Evolutionary conservation across 106 monocot genomes (phyloP).

Genomic region (Amphibolis antarctica): DNA sequence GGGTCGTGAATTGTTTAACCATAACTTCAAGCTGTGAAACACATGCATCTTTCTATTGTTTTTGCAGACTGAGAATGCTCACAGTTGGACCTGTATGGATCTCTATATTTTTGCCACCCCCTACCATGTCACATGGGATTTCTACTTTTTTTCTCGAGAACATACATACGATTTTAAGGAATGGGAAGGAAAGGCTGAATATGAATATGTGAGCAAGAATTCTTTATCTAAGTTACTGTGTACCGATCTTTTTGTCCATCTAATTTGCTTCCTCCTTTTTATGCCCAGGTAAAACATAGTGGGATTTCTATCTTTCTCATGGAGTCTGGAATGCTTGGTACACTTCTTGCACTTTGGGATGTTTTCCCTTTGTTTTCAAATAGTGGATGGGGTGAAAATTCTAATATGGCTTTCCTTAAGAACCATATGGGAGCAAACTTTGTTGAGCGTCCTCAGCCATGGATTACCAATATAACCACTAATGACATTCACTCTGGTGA

Average conservation of each 20-base stretch:
- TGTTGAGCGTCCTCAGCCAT: slow-evolving; percentile 64
- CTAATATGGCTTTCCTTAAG: slow-evolving; percentile 73
- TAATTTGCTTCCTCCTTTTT: background rate
- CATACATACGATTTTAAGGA: slow-evolving; percentile 73
- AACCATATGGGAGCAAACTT: slow-evolving; percentile 91
- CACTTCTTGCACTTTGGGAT: slow-evolving; percentile 81
- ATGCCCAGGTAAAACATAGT: slow-evolving; percentile 51
- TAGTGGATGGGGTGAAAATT: slow-evolving; percentile 71
- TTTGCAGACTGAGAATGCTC: slow-evolving; percentile 49
- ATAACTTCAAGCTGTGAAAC: background rate
- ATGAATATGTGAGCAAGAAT: slow-evolving; percentile 67
- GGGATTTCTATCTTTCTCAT: slow-evolving; percentile 62
- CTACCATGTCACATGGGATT: slow-evolving; percentile 92
- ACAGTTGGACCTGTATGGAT: slow-evolving; percentile 98
- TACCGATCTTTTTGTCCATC: background rate
- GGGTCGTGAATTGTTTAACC: background rate
- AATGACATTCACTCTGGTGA: slow-evolving; percentile 92
- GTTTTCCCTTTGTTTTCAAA: slow-evolving; percentile 86
- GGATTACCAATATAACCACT: slow-evolving; percentile 62
- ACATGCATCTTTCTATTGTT: background rate
- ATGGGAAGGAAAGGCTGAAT: slow-evolving; percentile 71
- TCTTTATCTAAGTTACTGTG: background rate
- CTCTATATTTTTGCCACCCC: slow-evolving; percentile 94
- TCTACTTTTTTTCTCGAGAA: slow-evolving; percentile 67
- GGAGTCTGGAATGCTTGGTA: slow-evolving; percentile 85